Percentiles rank a stretch among this genome's conserved stretches.
Conservation (phyloP, 306 rosid genomes). For the Vigna radiata region DNA sequence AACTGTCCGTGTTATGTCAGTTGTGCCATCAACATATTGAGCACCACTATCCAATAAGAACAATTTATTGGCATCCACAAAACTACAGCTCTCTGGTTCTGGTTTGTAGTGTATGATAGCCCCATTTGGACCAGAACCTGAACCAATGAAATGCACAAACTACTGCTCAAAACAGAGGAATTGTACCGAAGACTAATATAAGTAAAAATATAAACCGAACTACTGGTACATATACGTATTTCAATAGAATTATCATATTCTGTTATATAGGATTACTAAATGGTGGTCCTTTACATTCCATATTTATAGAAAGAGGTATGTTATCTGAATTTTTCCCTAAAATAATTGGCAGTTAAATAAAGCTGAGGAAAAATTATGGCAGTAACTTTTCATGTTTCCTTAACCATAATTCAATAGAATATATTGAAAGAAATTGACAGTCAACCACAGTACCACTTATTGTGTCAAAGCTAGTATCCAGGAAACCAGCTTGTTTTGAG, state of each 20-base stretch:
- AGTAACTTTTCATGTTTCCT: conserved; percentile 33
- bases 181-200: conserved; percentile 26
- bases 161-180: conserved; percentile 35
- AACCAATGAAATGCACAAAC: conserved; percentile 40
- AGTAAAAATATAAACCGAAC: conserved; percentile 11
- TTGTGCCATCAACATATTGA: conserved; percentile 95
- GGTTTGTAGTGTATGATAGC: conserved; percentile 96
- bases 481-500: conserved; percentile 83
- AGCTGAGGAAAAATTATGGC: conserved; percentile 15
- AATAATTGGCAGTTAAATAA: conserved; percentile 9
- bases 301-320: not conserved
- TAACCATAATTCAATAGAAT: conserved; percentile 36
- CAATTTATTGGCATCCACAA: conserved; percentile 76
- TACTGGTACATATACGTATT: conserved; percentile 22
- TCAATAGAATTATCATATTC: conserved; percentile 23
- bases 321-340: conserved; percentile 16
- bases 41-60: conserved; percentile 98
- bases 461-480: conserved; percentile 94
- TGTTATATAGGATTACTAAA: conserved; percentile 31
- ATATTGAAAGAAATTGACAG: conserved; percentile 11
- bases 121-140: conserved; percentile 94
- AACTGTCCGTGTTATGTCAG: conserved; percentile 93
- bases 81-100: conserved; percentile 79
- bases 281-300: conserved; percentile 22
- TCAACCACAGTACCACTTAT: conserved; percentile 87